These are phyloP conservation scores for Ottelia alismoides DNA, from an alignment of 106 monocot species.

Conservation along the genomic window DNA sequence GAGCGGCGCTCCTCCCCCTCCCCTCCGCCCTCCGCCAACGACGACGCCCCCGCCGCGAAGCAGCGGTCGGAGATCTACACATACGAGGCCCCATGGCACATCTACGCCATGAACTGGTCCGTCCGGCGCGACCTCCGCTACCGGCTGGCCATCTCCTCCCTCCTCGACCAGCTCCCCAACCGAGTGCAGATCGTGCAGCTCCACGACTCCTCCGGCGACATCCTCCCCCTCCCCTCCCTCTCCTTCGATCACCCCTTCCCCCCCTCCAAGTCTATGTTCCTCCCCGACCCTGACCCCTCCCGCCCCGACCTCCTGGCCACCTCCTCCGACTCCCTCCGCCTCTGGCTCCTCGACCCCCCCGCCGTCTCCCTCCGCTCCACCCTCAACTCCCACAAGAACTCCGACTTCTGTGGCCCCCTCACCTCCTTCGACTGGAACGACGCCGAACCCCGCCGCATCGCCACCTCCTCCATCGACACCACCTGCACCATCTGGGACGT, in stretches of 20 bases:
- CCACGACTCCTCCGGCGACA: slow-evolving; percentile 77
- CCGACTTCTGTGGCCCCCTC: not conserved
- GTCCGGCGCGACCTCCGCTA: slow-evolving; percentile 79
- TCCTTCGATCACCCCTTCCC: slow-evolving; percentile 88
- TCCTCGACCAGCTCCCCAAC: slow-evolving; percentile 69
- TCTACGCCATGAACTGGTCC: slow-evolving; percentile 98
- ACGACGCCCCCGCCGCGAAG: too few species aligned
- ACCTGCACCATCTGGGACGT: slow-evolving; percentile 2
- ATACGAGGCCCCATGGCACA: slow-evolving; percentile 83
- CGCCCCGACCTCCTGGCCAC: slow-evolving; percentile 86
- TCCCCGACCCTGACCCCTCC: slow-evolving; percentile 64
- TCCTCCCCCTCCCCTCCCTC: slow-evolving; percentile 59
- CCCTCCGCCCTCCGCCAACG: too few species aligned
- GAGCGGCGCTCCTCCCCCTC: too few species aligned
- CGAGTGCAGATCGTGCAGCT: slow-evolving; percentile 86
- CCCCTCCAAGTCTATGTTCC: slow-evolving; percentile 74
- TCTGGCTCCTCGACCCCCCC: slow-evolving; percentile 36
- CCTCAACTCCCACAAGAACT: not conserved
- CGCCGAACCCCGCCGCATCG: slow-evolving; percentile 3
- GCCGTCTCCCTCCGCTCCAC: not conserved
- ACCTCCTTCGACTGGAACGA: slow-evolving; percentile 5
- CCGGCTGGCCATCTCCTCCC: slow-evolving; percentile 72
- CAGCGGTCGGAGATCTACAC: too few species aligned
- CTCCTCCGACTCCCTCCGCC: slow-evolving; percentile 80
- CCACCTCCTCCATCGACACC: slow-evolving; percentile 3